A percentile compares a stretch with the other conserved stretches of the same genome.
Evolutionary conservation across 257 asterid genomes (phyloP).

Genomic region (Solanum etuberosum): DNA sequence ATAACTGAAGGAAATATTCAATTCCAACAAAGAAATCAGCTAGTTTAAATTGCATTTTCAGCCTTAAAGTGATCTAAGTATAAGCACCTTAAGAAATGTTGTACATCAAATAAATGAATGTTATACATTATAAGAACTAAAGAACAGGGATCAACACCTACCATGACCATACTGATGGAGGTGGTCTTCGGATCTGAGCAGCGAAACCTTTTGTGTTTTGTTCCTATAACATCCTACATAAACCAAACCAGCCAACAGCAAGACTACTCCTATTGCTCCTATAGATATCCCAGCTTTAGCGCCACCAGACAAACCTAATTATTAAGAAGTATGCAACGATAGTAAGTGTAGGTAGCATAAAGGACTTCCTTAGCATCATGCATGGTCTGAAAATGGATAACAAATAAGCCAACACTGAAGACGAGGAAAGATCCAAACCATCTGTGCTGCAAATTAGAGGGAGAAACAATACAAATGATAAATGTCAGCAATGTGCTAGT

Average conservation of each 20-base stretch:
- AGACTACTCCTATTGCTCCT: slow-evolving; percentile 30
- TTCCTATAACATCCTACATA: slow-evolving; percentile 35
- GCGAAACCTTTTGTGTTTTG: slow-evolving; percentile 25
- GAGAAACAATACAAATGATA: slow-evolving; percentile 1
- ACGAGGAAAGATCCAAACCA: slow-evolving; percentile 28
- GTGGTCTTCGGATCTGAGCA: slow-evolving; percentile 45
- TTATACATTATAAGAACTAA: neutral
- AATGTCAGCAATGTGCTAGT: neutral
- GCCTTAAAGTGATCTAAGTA: neutral
- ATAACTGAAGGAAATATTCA: neutral
- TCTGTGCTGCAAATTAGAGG: slow-evolving; percentile 56
- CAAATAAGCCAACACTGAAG: slow-evolving; percentile 12
- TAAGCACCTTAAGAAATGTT: neutral
- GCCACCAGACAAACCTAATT: slow-evolving; percentile 63
- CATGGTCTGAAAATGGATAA: slow-evolving; percentile 6
- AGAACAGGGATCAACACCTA: slow-evolving; percentile 5
- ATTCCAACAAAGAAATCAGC: neutral
- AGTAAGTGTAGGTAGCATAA: slow-evolving; percentile 10
- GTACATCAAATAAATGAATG: neutral
- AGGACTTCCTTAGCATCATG: neutral
- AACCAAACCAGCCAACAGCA: slow-evolving; percentile 42
- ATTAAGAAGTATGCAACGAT: slow-evolving; percentile 1
- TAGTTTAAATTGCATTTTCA: neutral
- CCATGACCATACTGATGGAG: slow-evolving; percentile 22
- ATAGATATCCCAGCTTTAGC: slow-evolving; percentile 67